phyloP scores from a whole-genome alignment of 2,329 filamentous ascomycete genomes.

The Colletotrichum sp. region DNA sequence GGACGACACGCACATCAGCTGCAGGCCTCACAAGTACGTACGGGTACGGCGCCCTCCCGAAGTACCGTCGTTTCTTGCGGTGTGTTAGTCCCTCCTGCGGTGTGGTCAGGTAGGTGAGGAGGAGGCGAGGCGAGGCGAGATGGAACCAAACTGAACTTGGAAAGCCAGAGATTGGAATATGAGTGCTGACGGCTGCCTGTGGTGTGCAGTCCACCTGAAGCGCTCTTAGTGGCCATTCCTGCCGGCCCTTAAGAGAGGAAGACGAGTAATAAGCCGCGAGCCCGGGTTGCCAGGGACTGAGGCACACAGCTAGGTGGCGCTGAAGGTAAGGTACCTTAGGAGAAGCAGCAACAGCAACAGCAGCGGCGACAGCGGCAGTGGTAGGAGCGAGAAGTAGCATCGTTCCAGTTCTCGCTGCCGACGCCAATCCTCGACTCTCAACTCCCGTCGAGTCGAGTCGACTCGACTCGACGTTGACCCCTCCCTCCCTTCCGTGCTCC shows the following conservation, averaged over 20 bases:
- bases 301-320: not conserved
- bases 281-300: not conserved
- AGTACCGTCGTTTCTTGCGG: not conserved
- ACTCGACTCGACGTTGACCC: not conserved
- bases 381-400: not conserved
- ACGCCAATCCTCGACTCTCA: not conserved
- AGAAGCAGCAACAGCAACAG: not conserved
- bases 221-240: not conserved
- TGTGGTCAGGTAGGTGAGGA: not conserved
- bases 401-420: not conserved
- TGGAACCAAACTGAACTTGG: not conserved
- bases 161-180: not conserved
- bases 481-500: not conserved
- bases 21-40: not conserved
- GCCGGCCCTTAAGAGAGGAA: not conserved
- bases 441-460: not conserved
- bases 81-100: not conserved
- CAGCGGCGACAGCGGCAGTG: not conserved
- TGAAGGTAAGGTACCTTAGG: not conserved
- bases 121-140: not conserved
- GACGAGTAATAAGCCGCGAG: not conserved
- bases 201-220: not conserved
- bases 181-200: slow-evolving; percentile 15
- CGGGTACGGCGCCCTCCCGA: not conserved
- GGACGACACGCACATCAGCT: not conserved